Base-by-base conservation (phyloP, 2,329 filamentous ascomycete genomes). In the Ophiocordyceps camponoti-saundersi region DNA sequence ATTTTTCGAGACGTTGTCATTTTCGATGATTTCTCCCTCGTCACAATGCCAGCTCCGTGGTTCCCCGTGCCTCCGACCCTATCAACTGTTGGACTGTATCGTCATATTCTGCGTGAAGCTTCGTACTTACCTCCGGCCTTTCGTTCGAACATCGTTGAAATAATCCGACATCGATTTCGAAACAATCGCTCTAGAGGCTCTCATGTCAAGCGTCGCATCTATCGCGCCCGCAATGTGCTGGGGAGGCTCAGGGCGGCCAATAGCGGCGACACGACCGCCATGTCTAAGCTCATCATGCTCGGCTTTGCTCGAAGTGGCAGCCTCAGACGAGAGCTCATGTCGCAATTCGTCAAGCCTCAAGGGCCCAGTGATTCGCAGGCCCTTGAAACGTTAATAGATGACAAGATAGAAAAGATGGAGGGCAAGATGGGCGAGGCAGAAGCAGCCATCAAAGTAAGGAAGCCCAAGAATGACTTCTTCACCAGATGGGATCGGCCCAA, bases 31-130 rank as follows among this genome's bases (percentile, higher is more conserved):
- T n/a, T n/a, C n/a, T n/a, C n/a, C 22, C 42, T 11, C 26, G 34
- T 29, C 42, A 45, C 21, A 41, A 63, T 63, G 61, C 59, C 60
- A 47, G 50, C 49, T 13, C 59, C 61, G 10, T 47, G 54, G 23
- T 49, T 53, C 26, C 48, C 52, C 6, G 50, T 61, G 3, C 56
- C 59, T 32, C 15, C 47, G 7, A 50, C 49, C 36, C 55, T 61
- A 16, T 48, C 54, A 11, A 53, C 58, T 34, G 49, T 57, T n/a
- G 55, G 61, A 53, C 59, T 77, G 44, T 81, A 78, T 58, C 70
- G 78, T 48, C 68, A 75, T 48, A 62, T 81, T 21, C 71, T 81
- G 34, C 75, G 78, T 49, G 75, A 80, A 62, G 64, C 68, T 39
- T 70, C 72, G 26, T 82, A 82, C 55, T 70, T 81, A 2, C 75